Base-by-base conservation (phyloP, 306 rosid species). In the Vigna nakashimae region DNA sequence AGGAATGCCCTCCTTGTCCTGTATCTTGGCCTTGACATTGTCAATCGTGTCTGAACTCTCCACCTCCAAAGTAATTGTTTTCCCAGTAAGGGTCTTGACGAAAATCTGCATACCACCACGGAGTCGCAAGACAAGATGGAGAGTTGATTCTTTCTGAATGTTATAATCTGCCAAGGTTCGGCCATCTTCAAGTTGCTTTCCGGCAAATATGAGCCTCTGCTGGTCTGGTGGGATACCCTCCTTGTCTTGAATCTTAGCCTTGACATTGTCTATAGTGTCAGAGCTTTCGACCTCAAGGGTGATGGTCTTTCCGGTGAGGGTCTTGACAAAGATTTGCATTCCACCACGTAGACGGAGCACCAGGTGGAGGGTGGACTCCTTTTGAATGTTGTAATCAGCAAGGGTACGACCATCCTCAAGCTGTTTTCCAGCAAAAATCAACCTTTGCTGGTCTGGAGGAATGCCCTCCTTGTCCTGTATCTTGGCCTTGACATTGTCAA, bases 221-320 rank as follows among this genome's bases (percentile, higher is more conserved):
- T 78, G 82, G 5, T 78, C 82, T 17, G 82, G 82, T 1, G 82
- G 82, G 0, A 78, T 78, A 2, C 82, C 82, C 42, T 78, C 82
- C 17, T 78, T 78, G 51, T 78, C 82, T 16, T 78, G 82, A 0
- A 78, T 78, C 76, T 78, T 78, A 0, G 81, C 58, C 20, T 77
- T 77, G 0, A 77, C 81, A 42, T 77, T 77, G 36, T 77, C 81
- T 3, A 77, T 66, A 0, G 81, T 77, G 68, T 77, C 81, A 1
- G 81, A 77, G 36, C 81, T 77, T 58, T 77, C 81, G 0, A 77
- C 81, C 74, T 77, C 81, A n/a, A 77, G 20, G 2, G 81, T 77
- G 12, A 76, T 76, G 0, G 80, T 76, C 57, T 76, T 76, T 1
- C 80, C 80, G 0, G 80, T 76, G 0, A 76, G 56, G 15, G 80